Evolutionary conservation across 1,139 yeast species (phyloP).

Genomic region (Hemisphaericaspora xylanilytica): DNA sequence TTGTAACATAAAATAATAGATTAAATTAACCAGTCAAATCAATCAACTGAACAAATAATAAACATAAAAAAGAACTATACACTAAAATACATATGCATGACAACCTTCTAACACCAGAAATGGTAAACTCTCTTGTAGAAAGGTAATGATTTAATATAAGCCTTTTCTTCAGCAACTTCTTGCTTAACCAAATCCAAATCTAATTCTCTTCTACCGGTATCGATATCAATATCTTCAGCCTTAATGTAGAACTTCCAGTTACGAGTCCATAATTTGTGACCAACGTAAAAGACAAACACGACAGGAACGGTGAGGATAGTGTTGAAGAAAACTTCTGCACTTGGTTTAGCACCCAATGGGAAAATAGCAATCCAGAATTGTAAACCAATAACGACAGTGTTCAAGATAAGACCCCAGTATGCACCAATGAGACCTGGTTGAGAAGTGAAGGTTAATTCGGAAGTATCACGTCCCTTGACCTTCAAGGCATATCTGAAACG

Average conservation of each 20-base stretch:
- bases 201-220: slow-evolving; percentile 66
- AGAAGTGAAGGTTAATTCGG: slow-evolving; percentile 68
- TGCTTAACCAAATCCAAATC: slow-evolving; percentile 65
- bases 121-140: slow-evolving; percentile 49
- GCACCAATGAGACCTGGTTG: slow-evolving; percentile 75
- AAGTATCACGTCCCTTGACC: slow-evolving; percentile 59
- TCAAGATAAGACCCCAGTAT: slow-evolving; percentile 56
- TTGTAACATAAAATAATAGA: too few relatives aligned
- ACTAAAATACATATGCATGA: not conserved
- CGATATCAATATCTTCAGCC: slow-evolving; percentile 58
- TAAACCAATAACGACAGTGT: slow-evolving; percentile 64
- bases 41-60: not conserved
- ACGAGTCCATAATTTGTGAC: slow-evolving; percentile 56
- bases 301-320: slow-evolving; percentile 64
- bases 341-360: slow-evolving; percentile 59
- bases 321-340: slow-evolving; percentile 57
- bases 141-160: slow-evolving; percentile 50
- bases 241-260: slow-evolving; percentile 50
- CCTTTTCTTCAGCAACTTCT: slow-evolving; percentile 63
- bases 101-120: slow-evolving; percentile 49
- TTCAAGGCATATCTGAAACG: slow-evolving; percentile 76
- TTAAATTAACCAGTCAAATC: not conserved
- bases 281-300: slow-evolving; percentile 52
- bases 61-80: not conserved
- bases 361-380: slow-evolving; percentile 79